Evolutionary conservation across 2,329 filamentous ascomycete species (phyloP), one percentile per base, ranked within the genome.

Genomic region (Fusarium oligoseptatum): DNA sequence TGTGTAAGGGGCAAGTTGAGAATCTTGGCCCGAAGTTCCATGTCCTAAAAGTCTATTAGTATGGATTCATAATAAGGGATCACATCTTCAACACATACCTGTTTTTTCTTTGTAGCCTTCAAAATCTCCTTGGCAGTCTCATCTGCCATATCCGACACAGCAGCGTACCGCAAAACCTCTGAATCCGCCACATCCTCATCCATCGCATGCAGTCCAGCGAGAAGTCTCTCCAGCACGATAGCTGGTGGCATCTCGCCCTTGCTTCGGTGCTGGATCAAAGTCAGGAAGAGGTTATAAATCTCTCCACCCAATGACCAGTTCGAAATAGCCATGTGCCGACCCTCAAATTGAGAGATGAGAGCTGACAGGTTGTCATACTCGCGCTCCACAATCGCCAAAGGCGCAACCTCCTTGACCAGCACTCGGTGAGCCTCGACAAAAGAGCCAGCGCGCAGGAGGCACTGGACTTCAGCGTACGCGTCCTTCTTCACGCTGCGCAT

Each of bases 391-490:
- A 99, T 89, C 12, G 94, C 91, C 32, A 89, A 87, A 0, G 97
- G 97, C 0, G 94, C 97, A 34, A 98, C 95, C 74, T 93, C 89
- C 72, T 91, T 90, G 70, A 93, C 90, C 64, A 99, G 92, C 1
- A 96, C 94, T 32, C 91, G 89, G 83, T 98, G 97, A 0, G 97
- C 97, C 80, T 97, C 94, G 34, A 91, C 87, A 82, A 92, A 93
- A 48, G 94, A 91, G 43, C 90, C 89, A 3, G 95, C 96, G 58
- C 91, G 91, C 68, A 98, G 88, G 14, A 99, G 91, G 78, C 92
- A 97, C 64, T 92, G 88, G 11, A 96, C 93, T 82, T 98, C 94
- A 6, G 87, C 86, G 55, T 87, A 88, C 12, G 93, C 88, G 80
- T 95, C 91, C 73, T 91, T 90, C 78, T 89, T 90, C 56, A 92